A percentile compares a stretch with the other conserved stretches of the same genome.
Conservation (phyloP, 352 stramenopile species). For the Globisporangium nagaii region DNA sequence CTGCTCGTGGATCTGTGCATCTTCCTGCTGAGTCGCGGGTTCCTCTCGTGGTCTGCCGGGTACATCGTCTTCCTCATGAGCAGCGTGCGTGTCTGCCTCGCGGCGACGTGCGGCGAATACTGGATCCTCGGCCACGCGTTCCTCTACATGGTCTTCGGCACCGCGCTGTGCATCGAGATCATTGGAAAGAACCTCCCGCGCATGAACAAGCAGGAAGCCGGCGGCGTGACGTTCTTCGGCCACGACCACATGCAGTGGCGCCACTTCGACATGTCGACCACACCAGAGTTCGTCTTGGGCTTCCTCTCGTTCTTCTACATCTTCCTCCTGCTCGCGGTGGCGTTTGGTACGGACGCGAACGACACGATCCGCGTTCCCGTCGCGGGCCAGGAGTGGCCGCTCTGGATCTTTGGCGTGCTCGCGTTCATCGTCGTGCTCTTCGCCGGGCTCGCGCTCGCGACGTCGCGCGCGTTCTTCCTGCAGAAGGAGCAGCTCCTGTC, state of each 20-base stretch:
- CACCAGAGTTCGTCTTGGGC: slow-evolving; percentile 75
- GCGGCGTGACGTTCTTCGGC: slow-evolving; percentile 80
- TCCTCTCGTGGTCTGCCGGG: slow-evolving; percentile 67
- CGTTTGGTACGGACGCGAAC: slow-evolving; percentile 55
- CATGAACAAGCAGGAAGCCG: slow-evolving; percentile 80
- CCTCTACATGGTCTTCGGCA: slow-evolving; percentile 77
- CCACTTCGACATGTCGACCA: slow-evolving; percentile 72
- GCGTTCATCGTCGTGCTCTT: slow-evolving; percentile 83
- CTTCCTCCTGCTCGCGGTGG: slow-evolving; percentile 72
- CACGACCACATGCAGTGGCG: slow-evolving; percentile 60
- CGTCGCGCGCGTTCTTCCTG: slow-evolving; percentile 76
- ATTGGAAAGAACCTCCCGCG: slow-evolving; percentile 73
- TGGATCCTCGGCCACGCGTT: slow-evolving; percentile 81
- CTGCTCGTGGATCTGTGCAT: slow-evolving; percentile 70
- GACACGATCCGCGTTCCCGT: slow-evolving; percentile 45
- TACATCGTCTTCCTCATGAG: slow-evolving; percentile 83
- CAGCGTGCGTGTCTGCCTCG: slow-evolving; percentile 60
- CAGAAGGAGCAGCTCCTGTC: slow-evolving; percentile 72
- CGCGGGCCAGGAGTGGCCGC: slow-evolving; percentile 58
- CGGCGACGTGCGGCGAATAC: slow-evolving; percentile 56
- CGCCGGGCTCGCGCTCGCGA: slow-evolving; percentile 61
- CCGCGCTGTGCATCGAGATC: slow-evolving; percentile 73
- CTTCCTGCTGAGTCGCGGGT: slow-evolving; percentile 65
- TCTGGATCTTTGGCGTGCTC: slow-evolving; percentile 85
- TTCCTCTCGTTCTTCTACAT: slow-evolving; percentile 85